Evolutionary conservation across 2,329 filamentous ascomycete genomes (phyloP).

Genomic region (Trichoderma gracile): DNA sequence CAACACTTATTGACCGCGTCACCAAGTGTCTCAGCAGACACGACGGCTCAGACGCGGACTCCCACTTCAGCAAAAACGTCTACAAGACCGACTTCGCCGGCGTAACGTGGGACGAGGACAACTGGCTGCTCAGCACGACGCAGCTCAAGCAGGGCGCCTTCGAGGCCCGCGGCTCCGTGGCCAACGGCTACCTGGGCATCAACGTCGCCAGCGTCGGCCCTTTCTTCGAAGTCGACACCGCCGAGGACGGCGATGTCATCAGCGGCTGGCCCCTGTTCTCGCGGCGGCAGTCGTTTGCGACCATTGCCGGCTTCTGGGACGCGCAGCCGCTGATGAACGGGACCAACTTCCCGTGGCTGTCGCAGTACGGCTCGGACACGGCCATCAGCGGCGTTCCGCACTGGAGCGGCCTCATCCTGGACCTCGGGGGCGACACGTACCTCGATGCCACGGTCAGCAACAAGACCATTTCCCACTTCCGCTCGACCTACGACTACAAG

Average conservation of each 20-base stretch:
- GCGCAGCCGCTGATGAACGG: slow-evolving; percentile 57
- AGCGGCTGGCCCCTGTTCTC: slow-evolving; percentile 69
- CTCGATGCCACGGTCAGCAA: slow-evolving; percentile 63
- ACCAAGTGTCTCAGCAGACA: slow-evolving; percentile 2
- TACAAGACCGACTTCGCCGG: slow-evolving; percentile 34
- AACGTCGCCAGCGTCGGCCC: slow-evolving; percentile 34
- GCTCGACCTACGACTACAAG: slow-evolving; percentile 61
- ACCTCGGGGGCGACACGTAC: slow-evolving; percentile 53
- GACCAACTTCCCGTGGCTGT: slow-evolving; percentile 67
- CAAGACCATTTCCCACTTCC: slow-evolving; percentile 60
- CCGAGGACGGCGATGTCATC: slow-evolving; percentile 39
- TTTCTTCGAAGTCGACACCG: slow-evolving; percentile 34
- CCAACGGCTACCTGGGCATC: slow-evolving; percentile 37
- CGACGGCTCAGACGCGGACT: neutral
- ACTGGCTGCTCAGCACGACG: slow-evolving; percentile 34
- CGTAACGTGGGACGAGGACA: slow-evolving; percentile 34
- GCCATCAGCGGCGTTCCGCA: slow-evolving; percentile 72
- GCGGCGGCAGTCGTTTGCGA: slow-evolving; percentile 64
- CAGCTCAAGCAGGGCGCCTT: slow-evolving; percentile 33
- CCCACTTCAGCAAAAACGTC: slow-evolving; percentile 14
- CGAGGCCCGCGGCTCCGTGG: slow-evolving; percentile 35
- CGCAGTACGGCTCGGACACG: slow-evolving; percentile 61
- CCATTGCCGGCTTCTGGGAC: slow-evolving; percentile 68
- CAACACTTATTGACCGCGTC: neutral
- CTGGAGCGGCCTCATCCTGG: slow-evolving; percentile 48